These are phyloP conservation scores for Zasmidium cellare DNA, from an alignment of 2,329 filamentous ascomycete genomes.

Conservation along the genomic window DNA sequence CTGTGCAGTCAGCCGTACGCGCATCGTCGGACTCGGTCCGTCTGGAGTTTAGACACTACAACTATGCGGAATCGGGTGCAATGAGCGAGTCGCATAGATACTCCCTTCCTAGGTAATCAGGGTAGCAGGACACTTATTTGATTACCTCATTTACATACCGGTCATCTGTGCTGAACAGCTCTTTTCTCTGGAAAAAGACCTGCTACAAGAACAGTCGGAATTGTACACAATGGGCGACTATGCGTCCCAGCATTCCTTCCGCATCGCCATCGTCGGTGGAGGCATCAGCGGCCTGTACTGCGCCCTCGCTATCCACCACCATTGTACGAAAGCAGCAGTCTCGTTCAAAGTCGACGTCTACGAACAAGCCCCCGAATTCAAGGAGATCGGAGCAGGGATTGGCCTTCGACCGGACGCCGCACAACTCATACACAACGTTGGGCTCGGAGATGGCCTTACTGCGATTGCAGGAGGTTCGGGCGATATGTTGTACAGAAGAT, in stretches of 20 bases:
- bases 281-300: slow-evolving; percentile 42
- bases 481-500: slow-evolving; percentile 37
- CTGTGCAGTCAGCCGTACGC: too few relatives aligned
- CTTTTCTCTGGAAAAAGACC: too few relatives aligned
- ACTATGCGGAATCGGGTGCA: too few relatives aligned
- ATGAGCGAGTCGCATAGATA: too few relatives aligned
- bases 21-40: too few relatives aligned
- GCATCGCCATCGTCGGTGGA: slow-evolving; percentile 41
- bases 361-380: slow-evolving; percentile 38
- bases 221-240: background rate
- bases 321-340: slow-evolving; percentile 24
- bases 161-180: too few relatives aligned
- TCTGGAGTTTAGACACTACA: too few relatives aligned
- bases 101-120: too few relatives aligned
- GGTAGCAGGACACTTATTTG: too few relatives aligned
- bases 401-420: slow-evolving; percentile 39
- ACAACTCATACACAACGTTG: slow-evolving; percentile 36
- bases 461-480: slow-evolving; percentile 33
- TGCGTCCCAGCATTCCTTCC: slow-evolving; percentile 13
- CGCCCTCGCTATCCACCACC: slow-evolving; percentile 39
- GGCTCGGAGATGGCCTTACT: slow-evolving; percentile 33
- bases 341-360: slow-evolving; percentile 35
- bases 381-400: slow-evolving; percentile 39
- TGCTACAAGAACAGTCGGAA: too few relatives aligned
- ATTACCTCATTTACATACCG: too few relatives aligned